Conservation (phyloP, 768 basidiomycete genomes). For the Tulasnella sp. region DNA sequence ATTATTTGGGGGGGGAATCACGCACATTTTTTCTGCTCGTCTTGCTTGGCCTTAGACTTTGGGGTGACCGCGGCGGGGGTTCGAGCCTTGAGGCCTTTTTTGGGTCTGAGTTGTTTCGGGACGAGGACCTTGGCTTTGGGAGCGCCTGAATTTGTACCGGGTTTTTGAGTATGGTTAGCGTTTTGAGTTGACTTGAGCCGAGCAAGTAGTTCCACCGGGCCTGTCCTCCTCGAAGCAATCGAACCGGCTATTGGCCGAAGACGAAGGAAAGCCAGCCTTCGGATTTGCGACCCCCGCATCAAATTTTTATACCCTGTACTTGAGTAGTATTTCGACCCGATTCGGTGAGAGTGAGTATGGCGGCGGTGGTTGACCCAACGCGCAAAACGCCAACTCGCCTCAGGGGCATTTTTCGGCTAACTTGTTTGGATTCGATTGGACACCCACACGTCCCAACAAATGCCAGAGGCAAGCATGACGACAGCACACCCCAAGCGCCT, state of each 20-base stretch:
- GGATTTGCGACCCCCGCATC: background rate
- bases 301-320: background rate
- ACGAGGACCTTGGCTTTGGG: background rate
- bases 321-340: constrained; percentile 32
- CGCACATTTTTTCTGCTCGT: background rate
- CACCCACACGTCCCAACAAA: background rate
- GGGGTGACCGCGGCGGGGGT: background rate
- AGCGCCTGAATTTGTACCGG: background rate
- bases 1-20: constrained; percentile 38
- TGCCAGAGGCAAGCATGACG: background rate
- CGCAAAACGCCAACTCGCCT: background rate
- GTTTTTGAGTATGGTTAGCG: background rate
- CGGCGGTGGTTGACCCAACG: background rate
- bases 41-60: background rate
- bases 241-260: background rate
- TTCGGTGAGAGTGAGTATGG: background rate
- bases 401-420: background rate
- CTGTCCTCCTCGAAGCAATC: background rate
- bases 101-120: background rate
- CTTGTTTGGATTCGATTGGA: background rate
- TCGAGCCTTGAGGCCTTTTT: background rate
- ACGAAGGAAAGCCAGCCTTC: background rate
- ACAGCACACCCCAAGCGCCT: constrained; percentile 32
- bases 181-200: background rate
- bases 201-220: background rate